phyloP scores from a whole-genome alignment of 2,329 filamentous ascomycete species.

The Neofusicoccum sp. region DNA sequence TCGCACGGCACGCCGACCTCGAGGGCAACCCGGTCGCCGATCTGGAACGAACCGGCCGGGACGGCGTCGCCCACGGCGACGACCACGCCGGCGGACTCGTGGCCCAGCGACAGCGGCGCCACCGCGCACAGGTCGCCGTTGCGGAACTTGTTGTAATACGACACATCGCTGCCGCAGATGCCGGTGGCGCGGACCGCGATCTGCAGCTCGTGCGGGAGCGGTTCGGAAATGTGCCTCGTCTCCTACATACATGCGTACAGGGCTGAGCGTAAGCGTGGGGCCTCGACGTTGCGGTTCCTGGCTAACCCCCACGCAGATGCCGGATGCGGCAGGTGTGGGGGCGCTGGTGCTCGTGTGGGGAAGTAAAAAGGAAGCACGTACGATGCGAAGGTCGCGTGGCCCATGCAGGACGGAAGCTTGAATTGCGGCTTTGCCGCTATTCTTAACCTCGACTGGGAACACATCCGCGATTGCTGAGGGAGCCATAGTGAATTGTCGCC shows the following conservation, averaged over 20 bases:
- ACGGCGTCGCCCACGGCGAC: constrained; percentile 24
- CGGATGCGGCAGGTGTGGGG: constrained; percentile 7
- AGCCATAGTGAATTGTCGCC: constrained; percentile 33
- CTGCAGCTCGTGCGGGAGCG: constrained; percentile 62
- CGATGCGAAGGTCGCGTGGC: constrained; percentile 46
- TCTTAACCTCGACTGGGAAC: constrained; percentile 42
- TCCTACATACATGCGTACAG: constrained; percentile 46
- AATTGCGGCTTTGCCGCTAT: constrained; percentile 41
- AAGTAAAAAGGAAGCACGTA: constrained; percentile 34
- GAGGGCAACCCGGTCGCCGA: constrained; percentile 28
- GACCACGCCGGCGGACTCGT: constrained; percentile 28
- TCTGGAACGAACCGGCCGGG: constrained; percentile 32
- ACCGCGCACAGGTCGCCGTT: constrained; percentile 71
- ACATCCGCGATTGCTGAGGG: constrained; percentile 43
- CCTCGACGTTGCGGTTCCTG: neutral
- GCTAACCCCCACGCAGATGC: neutral
- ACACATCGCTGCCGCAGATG: constrained; percentile 71
- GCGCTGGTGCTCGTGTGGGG: neutral
- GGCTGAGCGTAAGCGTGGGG: neutral
- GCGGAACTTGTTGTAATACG: constrained; percentile 72
- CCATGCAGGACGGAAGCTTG: constrained; percentile 47
- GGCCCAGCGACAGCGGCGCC: constrained; percentile 61
- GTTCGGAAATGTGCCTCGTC: constrained; percentile 57
- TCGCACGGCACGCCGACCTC: constrained; percentile 33
- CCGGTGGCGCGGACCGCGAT: constrained; percentile 67